A percentile compares a stretch with the other conserved stretches of the same genome.
Evolutionary conservation across 2,329 filamentous ascomycete genomes (phyloP).

Genomic region (Alternaria novae-zelandiae): DNA sequence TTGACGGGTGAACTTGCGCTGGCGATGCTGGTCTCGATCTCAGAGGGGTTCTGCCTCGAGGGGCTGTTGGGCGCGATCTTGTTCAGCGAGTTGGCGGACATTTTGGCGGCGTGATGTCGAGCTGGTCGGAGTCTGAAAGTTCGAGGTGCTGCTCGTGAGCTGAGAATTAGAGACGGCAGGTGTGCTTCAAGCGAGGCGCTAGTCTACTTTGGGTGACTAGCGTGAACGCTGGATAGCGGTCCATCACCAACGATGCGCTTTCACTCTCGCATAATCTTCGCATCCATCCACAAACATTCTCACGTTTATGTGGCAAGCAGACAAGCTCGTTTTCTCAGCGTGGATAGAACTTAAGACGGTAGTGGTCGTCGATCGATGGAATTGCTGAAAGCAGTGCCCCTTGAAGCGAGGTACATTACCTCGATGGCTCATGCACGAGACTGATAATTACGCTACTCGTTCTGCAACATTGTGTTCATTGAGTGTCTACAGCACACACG

Average conservation of each 20-base stretch:
- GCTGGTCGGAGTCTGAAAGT: slow-evolving; percentile 34
- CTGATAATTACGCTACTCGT: background rate
- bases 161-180: slow-evolving; percentile 3
- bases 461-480: background rate
- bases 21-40: slow-evolving; percentile 97
- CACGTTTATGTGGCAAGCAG: background rate
- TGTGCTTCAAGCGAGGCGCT: slow-evolving; percentile 11
- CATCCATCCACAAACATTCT: background rate
- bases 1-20: slow-evolving; percentile 66
- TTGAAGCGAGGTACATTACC: background rate
- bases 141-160: slow-evolving; percentile 4
- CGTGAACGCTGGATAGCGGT: background rate
- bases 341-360: background rate
- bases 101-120: slow-evolving; percentile 57
- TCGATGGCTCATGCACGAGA: background rate
- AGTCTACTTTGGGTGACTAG: background rate
- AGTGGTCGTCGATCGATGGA: background rate
- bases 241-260: background rate
- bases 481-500: fast-evolving
- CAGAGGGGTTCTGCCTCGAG: slow-evolving; percentile 92
- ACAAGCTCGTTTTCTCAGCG: background rate
- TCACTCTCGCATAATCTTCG: background rate
- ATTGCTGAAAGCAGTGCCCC: background rate
- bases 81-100: slow-evolving; percentile 74
- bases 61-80: slow-evolving; percentile 99